Evolutionary conservation across 495 filamentous ascomycete genomes (phyloP).

Genomic region (Penicillium paxilli): DNA sequence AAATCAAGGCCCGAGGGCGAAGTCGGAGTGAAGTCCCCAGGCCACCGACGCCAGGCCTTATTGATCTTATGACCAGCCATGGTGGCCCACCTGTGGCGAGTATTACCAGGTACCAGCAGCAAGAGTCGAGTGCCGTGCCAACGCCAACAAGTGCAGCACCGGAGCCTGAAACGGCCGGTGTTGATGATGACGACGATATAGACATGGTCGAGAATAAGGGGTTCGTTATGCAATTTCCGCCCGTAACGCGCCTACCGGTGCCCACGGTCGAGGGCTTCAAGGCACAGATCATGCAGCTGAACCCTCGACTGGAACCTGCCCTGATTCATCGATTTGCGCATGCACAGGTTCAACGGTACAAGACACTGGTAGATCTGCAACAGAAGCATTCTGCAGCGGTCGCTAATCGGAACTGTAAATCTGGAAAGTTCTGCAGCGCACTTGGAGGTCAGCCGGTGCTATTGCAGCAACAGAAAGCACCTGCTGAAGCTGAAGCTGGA

Average conservation of each 20-base stretch:
- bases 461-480: conserved; percentile 49
- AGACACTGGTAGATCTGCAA: conserved; percentile 69
- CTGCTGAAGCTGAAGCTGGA: conserved; percentile 40
- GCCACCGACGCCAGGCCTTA: conserved; percentile 38
- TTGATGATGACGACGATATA: conserved; percentile 50
- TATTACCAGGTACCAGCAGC: conserved; percentile 36
- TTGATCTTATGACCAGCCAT: conserved; percentile 48
- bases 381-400: conserved; percentile 67
- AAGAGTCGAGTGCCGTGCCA: conserved; percentile 3
- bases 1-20: conserved; percentile 57
- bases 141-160: not conserved
- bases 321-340: conserved; percentile 81
- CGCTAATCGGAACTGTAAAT: conserved; percentile 53
- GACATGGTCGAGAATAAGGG: conserved; percentile 43
- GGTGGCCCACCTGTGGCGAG: conserved; percentile 50
- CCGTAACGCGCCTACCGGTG: conserved; percentile 51
- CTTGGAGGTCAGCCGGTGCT: conserved; percentile 59
- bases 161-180: conserved; percentile 21
- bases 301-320: conserved; percentile 65
- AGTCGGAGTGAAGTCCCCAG: conserved; percentile 75
- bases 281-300: conserved; percentile 68
- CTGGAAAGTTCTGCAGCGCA: conserved; percentile 61
- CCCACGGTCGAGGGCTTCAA: conserved; percentile 79
- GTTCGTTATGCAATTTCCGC: conserved; percentile 48
- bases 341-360: conserved; percentile 79